Evolutionary conservation across 2,329 filamentous ascomycete genomes (phyloP).

Genomic region (Trichoderma breve): DNA sequence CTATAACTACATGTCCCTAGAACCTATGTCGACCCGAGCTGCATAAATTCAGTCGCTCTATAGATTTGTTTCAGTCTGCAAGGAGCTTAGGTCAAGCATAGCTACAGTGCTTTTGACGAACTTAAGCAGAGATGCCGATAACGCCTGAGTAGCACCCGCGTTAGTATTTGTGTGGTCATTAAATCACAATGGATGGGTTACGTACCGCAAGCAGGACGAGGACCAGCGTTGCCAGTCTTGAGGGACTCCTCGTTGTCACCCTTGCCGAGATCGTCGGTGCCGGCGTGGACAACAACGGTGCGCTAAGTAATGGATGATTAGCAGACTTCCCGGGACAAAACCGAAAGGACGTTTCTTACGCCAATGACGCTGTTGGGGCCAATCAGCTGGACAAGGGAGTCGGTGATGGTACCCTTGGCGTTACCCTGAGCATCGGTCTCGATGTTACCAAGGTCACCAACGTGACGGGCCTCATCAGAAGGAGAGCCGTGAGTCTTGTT

Average conservation of each 20-base stretch:
- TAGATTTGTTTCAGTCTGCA: neutral
- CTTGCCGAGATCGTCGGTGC: slow-evolving; percentile 95
- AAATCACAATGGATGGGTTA: slow-evolving; percentile 20
- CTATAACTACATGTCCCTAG: neutral
- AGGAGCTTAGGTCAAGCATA: neutral
- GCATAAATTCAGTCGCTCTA: neutral
- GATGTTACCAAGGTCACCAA: slow-evolving; percentile 97
- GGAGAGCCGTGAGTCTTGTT: slow-evolving; percentile 90
- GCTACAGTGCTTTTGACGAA: slow-evolving; percentile 19
- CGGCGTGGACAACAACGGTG: slow-evolving; percentile 89
- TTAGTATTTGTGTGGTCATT: neutral
- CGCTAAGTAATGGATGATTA: slow-evolving; percentile 54
- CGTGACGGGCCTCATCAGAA: slow-evolving; percentile 79
- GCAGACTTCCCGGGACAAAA: neutral
- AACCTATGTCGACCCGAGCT: neutral
- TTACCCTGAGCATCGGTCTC: slow-evolving; percentile 92
- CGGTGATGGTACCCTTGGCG: slow-evolving; percentile 73
- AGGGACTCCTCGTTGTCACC: slow-evolving; percentile 90
- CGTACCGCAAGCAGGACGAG: slow-evolving; percentile 90
- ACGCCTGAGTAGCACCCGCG: slow-evolving; percentile 56
- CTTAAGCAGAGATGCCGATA: slow-evolving; percentile 80
- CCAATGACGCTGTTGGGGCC: slow-evolving; percentile 93
- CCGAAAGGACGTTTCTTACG: slow-evolving; percentile 50
- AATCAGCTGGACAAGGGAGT: slow-evolving; percentile 91
- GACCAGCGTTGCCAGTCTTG: slow-evolving; percentile 96